Base-by-base conservation (phyloP, 2,329 filamentous ascomycete genomes). In the Colletotrichum theobromicola region DNA sequence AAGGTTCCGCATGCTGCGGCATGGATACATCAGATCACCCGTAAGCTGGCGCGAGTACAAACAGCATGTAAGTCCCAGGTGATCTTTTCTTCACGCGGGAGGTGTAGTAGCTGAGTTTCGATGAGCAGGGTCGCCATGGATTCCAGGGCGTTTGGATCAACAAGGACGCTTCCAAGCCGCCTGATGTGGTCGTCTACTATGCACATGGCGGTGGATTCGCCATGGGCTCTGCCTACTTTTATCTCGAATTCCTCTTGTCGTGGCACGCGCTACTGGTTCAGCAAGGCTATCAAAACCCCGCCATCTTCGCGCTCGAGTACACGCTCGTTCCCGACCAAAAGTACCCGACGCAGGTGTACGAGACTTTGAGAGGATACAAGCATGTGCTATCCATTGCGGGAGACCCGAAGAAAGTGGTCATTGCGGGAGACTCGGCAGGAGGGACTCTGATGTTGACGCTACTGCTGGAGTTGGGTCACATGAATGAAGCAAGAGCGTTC, bases 151-250 rank as follows among this genome's bases (percentile, higher is more conserved):
- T 96, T 5, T 96, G 94, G 92, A 90, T 95, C 63, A 89, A 90
- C 55, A 84, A 89, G 58, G 88, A 94, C 78, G 88, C 90, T 18
- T 85, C 88, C 50, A 84, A 87, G 63, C 86, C 89, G 68, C 93
- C 94, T 0, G 94, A 97, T 80, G 86, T 97, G 70, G 92, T 95
- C n/a, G 83, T 97, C 3, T 96, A 95, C 81, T 97, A 97, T 81
- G 90, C 91, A 53, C 95, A 97, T 81, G 95, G 94, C 18, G 95
- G 95, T 26, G 95, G 95, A 1, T 97, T 97, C 81, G 91, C 91
- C 8, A 94, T 97, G 92, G 95, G 95, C 4, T 95, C 94, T 15
- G 87, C 90, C 21, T 94, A 94, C 84, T 97, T 97, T 82, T 97
- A 97, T 82, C 89, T 96, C 42, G 95, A 97, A 79, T 97, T 96